These are phyloP conservation scores for Fistulinella cinereoalba DNA, from an alignment of 1,284 basidiomycete species.

Conservation along the genomic window DNA sequence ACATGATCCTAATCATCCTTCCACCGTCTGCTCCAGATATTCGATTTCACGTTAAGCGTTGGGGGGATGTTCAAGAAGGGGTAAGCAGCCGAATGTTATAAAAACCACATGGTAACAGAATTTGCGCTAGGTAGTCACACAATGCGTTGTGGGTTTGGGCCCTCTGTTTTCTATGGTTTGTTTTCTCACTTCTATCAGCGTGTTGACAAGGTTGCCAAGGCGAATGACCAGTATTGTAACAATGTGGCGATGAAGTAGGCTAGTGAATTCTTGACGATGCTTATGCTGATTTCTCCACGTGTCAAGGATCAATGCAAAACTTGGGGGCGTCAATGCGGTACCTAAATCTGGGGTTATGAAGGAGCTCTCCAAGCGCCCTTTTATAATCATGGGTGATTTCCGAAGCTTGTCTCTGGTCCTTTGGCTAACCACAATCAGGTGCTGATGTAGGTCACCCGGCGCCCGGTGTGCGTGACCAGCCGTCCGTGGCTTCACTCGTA, in stretches of 20 bases:
- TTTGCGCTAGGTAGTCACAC: slow-evolving; percentile 34
- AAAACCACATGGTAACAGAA: background rate
- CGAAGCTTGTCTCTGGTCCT: no score
- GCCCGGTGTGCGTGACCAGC: slow-evolving; percentile 33
- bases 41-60: slow-evolving; percentile 24
- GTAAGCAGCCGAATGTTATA: slow-evolving; percentile 13
- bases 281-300: background rate
- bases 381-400: slow-evolving; percentile 30
- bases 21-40: slow-evolving; percentile 31
- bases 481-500: slow-evolving; percentile 40
- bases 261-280: background rate
- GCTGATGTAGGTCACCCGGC: slow-evolving; percentile 35
- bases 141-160: slow-evolving; percentile 36
- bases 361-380: slow-evolving; percentile 10
- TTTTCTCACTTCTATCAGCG: slow-evolving; percentile 20
- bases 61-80: slow-evolving; percentile 27
- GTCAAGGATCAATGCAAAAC: slow-evolving; percentile 31
- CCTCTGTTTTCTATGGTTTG: no score
- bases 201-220: slow-evolving; percentile 29
- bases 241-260: slow-evolving; percentile 39
- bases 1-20: slow-evolving; percentile 30
- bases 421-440: slow-evolving; percentile 15
- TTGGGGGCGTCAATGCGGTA: slow-evolving; percentile 31
- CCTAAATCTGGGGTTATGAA: slow-evolving; percentile 13
- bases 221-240: slow-evolving; percentile 40